phyloP scores from a whole-genome alignment of 148 eudicot genomes.

The Persicaria tinctoria region DNA sequence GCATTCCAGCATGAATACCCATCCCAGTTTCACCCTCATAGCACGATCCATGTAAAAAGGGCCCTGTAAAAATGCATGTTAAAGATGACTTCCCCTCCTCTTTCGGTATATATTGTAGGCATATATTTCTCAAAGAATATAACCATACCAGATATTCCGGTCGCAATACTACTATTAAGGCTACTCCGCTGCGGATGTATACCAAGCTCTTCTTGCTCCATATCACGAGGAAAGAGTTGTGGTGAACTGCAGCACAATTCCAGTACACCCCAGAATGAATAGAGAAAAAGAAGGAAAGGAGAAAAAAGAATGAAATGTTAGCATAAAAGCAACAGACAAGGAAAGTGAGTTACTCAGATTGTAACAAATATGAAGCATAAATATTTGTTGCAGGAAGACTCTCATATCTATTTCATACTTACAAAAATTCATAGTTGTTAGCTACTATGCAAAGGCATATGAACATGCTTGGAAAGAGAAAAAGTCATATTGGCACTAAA shows the following conservation, averaged over 20 bases:
- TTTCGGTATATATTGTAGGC: neutral
- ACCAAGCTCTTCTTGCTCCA: slow-evolving; percentile 41
- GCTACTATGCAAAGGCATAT: neutral
- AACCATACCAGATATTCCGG: slow-evolving; percentile 40
- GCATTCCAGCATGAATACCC: slow-evolving; percentile 22
- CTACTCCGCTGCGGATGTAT: slow-evolving; percentile 33
- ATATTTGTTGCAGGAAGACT: neutral
- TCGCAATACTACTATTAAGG: slow-evolving; percentile 26
- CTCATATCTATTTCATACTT: neutral
- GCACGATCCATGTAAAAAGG: slow-evolving; percentile 32
- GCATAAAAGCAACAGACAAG: neutral
- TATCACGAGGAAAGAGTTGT: slow-evolving; percentile 33
- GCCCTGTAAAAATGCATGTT: slow-evolving; percentile 5
- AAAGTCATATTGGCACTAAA: neutral
- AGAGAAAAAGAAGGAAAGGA: neutral
- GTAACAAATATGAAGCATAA: neutral
- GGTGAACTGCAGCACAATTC: slow-evolving; percentile 33
- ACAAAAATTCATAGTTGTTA: neutral
- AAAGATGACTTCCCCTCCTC: neutral
- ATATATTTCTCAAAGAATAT: neutral
- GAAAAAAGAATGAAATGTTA: neutral
- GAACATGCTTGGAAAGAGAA: neutral
- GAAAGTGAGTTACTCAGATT: neutral
- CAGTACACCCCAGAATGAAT: slow-evolving; percentile 7
- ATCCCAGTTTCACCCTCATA: slow-evolving; percentile 36